These are phyloP conservation scores for Penstemon newberryi DNA, from an alignment of 257 asterid species.

Conservation along the genomic window DNA sequence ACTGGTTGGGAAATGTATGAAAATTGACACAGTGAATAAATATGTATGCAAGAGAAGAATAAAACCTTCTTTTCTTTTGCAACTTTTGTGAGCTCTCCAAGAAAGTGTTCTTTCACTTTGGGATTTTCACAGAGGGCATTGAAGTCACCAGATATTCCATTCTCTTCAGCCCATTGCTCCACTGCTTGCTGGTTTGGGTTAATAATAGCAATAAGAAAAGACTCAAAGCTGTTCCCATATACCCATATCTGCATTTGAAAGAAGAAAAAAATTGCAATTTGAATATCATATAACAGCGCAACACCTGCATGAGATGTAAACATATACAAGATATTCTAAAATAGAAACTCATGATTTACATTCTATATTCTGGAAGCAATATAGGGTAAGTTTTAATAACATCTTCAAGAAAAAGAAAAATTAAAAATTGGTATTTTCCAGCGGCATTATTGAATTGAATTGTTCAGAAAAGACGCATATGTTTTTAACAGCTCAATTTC, in stretches of 20 bases:
- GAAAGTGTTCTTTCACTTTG: constrained; percentile 58
- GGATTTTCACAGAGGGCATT: constrained; percentile 59
- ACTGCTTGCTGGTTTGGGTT: constrained; percentile 68
- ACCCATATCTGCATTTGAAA: constrained; percentile 73
- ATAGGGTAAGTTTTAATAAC: not conserved
- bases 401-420: not conserved
- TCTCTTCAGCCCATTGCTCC: constrained; percentile 75
- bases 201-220: constrained; percentile 76
- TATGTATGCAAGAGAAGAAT: not conserved
- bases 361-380: not conserved
- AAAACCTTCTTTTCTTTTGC: constrained; percentile 77
- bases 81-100: constrained; percentile 68
- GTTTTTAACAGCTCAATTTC: constrained; percentile 10
- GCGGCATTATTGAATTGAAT: not conserved
- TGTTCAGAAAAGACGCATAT: not conserved
- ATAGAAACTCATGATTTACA: not conserved
- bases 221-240: constrained; percentile 94
- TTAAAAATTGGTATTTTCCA: not conserved
- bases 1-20: not conserved
- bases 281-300: constrained; percentile 2
- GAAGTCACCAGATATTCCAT: constrained; percentile 69
- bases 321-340: not conserved
- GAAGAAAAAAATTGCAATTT: constrained; percentile 4
- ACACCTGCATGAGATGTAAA: not conserved
- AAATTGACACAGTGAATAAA: not conserved